Percentiles rank a stretch among this genome's conserved stretches.
Evolutionary conservation across 2,329 filamentous ascomycete species (phyloP).

Genomic region (Penicillium sp.): DNA sequence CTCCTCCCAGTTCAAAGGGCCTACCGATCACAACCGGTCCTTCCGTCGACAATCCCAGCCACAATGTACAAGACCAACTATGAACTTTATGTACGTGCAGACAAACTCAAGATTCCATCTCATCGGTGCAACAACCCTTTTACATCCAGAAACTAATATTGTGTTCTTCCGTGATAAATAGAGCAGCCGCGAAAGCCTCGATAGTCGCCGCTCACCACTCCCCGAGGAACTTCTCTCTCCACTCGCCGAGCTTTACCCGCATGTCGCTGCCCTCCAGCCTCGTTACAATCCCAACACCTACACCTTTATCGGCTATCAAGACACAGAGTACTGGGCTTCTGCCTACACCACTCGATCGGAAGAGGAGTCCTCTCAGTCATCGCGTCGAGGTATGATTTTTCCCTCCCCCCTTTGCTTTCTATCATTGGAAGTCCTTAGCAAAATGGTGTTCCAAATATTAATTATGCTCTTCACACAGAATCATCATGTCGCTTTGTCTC

Average conservation of each 20-base stretch:
- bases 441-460: too few relatives aligned
- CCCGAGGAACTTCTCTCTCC: conserved; percentile 29
- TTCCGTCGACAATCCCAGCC: conserved; percentile 3
- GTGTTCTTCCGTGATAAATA: conserved; percentile 8
- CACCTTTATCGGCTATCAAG: conserved; percentile 26
- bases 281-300: conserved; percentile 26
- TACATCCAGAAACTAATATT: background rate
- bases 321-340: conserved; percentile 28
- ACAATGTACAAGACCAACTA: conserved; percentile 39
- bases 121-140: background rate
- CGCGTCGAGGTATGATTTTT: conserved; percentile 26
- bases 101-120: background rate
- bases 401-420: conserved; percentile 4
- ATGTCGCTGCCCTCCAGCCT: conserved; percentile 33
- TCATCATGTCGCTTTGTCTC: conserved; percentile 26
- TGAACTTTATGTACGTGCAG: conserved; percentile 32
- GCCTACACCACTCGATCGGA: conserved; percentile 24
- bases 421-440: background rate
- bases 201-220: conserved; percentile 24
- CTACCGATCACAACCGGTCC: too few relatives aligned
- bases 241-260: conserved; percentile 32
- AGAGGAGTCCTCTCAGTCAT: conserved; percentile 15
- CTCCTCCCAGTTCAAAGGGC: too few relatives aligned
- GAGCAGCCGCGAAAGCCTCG: conserved; percentile 23
- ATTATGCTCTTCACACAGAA: conserved; percentile 11